Base-by-base conservation (phyloP, 768 basidiomycete genomes). In the Xerocomus potaroensis region DNA sequence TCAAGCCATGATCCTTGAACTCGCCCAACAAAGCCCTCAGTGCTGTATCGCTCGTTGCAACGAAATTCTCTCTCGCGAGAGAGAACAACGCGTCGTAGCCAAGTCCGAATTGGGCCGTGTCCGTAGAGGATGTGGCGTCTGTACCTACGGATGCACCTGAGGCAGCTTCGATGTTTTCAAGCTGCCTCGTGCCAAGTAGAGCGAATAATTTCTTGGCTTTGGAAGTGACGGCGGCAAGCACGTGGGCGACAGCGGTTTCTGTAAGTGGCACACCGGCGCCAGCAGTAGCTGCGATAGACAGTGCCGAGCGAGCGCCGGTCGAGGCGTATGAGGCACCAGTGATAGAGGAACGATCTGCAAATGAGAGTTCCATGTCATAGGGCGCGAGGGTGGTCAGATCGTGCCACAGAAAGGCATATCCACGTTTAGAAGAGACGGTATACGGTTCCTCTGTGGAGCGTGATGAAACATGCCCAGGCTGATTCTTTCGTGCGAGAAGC, bases 1-100 rank as follows among this genome's bases (percentile, higher is more conserved):
- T 80, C 60, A 97, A 62, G 3, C 80, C 81, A 54, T 99, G 96
- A 64, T 98, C 96, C 57, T 80, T 78, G 65, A 94, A 98, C 66
- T 98, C 96, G 11, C 83, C 83, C 42, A 98, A 69, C 27, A 95
- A 72, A 8, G 90, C 78, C 34, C 87, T 76, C 58, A 95, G 72
- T 30, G 91, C 81, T 4, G 84, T 87, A 55, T 94, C 92, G 63
- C 83, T 92, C 32, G 87, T 84, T 9, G 94, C 92, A 39, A 97
- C 80, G 56, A 97, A 95, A 38, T 87, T 76, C 39, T 89, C 87
- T 43, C 86, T 71, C 8, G 91, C 90, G 14, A 78, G 66, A 45
- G 75, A 79, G 67, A 91, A 93, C 12, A 93, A 65, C 8, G 76
- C 74, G 50, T 85, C 80, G 53, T 85, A 84, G 21, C 72, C 73